Evolutionary conservation across 371 early-diverging fungal species (phyloP).

Genomic region (Umbelopsis sp.): DNA sequence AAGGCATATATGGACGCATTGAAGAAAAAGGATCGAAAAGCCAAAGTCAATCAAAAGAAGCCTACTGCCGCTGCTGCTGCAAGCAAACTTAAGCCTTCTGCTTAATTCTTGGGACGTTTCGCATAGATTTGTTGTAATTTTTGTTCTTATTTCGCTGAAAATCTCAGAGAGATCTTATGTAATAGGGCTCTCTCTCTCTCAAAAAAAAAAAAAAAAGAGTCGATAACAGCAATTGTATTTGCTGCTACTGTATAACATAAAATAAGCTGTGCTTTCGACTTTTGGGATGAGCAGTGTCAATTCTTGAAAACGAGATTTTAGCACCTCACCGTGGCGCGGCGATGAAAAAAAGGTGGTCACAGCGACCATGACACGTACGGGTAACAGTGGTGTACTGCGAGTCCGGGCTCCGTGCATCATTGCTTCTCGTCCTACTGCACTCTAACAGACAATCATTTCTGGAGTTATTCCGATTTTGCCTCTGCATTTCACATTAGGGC

Average conservation of each 20-base stretch:
- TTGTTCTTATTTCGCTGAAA: background rate
- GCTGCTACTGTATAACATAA: background rate
- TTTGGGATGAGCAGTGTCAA: too few species aligned
- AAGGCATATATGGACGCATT: conserved; percentile 54
- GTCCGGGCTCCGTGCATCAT: background rate
- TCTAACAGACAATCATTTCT: background rate
- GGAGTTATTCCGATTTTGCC: background rate
- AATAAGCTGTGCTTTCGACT: too few species aligned
- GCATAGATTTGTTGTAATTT: background rate
- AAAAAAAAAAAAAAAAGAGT: background rate
- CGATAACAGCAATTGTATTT: background rate
- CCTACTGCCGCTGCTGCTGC: conserved; percentile 22
- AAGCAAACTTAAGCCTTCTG: conserved; percentile 15
- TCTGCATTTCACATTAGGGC: background rate
- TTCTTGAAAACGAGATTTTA: background rate
- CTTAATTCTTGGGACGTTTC: background rate
- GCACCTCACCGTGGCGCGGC: background rate
- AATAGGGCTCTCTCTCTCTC: background rate
- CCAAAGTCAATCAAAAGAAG: conserved; percentile 31
- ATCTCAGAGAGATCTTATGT: background rate
- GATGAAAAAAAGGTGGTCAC: conserved; percentile 4
- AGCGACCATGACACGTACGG: conserved; percentile 9
- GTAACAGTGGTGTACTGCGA: background rate
- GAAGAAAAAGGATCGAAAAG: conserved; percentile 51
- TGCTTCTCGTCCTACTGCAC: background rate